These are phyloP conservation scores for Betula pendula DNA, from an alignment of 306 rosid species.

Conservation along the genomic window DNA sequence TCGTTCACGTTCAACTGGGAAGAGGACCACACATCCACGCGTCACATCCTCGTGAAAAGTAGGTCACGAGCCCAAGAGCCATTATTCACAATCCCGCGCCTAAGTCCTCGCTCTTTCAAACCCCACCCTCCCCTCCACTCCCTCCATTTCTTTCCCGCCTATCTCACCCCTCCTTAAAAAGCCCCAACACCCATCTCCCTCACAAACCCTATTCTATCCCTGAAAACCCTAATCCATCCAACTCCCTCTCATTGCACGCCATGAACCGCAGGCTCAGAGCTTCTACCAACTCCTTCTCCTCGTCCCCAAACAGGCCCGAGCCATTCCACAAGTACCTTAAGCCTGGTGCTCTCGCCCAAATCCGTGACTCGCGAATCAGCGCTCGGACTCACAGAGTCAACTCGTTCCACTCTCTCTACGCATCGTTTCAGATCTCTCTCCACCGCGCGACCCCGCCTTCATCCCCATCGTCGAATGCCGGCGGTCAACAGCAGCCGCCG, in stretches of 20 bases:
- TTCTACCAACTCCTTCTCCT: slow-evolving; percentile 12
- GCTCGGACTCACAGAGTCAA: slow-evolving; percentile 56
- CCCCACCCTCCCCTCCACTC: slow-evolving; percentile 13
- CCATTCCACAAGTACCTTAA: slow-evolving; percentile 73
- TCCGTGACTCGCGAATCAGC: slow-evolving; percentile 80
- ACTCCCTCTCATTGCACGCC: slow-evolving; percentile 11
- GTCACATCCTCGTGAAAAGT: neutral
- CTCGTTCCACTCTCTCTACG: neutral
- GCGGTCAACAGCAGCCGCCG: slow-evolving; percentile 17
- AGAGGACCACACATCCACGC: neutral
- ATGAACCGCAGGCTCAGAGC: slow-evolving; percentile 58
- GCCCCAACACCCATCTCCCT: slow-evolving; percentile 31
- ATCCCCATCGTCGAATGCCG: slow-evolving; percentile 21
- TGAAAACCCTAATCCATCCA: neutral
- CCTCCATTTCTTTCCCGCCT: slow-evolving; percentile 48
- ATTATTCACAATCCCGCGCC: neutral
- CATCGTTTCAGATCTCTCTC: slow-evolving; percentile 39
- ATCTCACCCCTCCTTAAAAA: slow-evolving; percentile 30
- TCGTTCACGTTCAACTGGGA: too few relatives aligned
- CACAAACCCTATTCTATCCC: neutral
- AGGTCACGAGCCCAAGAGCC: neutral
- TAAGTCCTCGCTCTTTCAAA: neutral
- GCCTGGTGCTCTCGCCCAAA: slow-evolving; percentile 84
- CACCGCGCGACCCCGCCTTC: slow-evolving; percentile 33
- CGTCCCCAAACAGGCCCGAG: slow-evolving; percentile 25